A percentile compares a stretch with the other conserved stretches of the same genome.
phyloP scores from a whole-genome alignment of 371 early-diverging fungal genomes.

The Mucor circinelloides region DNA sequence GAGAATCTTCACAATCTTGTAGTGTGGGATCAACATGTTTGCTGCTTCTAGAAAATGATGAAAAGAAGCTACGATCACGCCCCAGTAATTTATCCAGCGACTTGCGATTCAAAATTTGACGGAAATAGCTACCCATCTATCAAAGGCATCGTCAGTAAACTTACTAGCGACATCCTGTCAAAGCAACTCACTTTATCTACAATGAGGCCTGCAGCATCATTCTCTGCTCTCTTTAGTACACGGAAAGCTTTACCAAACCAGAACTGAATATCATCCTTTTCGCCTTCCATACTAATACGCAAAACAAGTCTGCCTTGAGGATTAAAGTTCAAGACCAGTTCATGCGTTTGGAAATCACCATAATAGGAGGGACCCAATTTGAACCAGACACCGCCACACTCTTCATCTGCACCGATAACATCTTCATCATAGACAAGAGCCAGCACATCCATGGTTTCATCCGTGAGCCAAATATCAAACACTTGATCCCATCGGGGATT shows the following conservation, averaged over 20 bases:
- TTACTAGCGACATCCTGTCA: not conserved
- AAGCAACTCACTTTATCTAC: slow-evolving; percentile 50
- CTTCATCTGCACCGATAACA: slow-evolving; percentile 79
- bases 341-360: slow-evolving; percentile 77
- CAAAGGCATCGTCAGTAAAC: not conserved
- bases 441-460: slow-evolving; percentile 61
- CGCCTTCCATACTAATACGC: slow-evolving; percentile 88
- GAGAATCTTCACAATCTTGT: slow-evolving; percentile 76
- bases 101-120: slow-evolving; percentile 57
- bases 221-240: slow-evolving; percentile 71
- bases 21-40: slow-evolving; percentile 49
- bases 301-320: slow-evolving; percentile 84
- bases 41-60: slow-evolving; percentile 36
- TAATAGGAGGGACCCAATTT: slow-evolving; percentile 63
- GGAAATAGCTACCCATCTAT: slow-evolving; percentile 62
- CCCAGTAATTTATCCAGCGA: slow-evolving; percentile 44
- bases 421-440: slow-evolving; percentile 79
- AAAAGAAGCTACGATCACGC: slow-evolving; percentile 48
- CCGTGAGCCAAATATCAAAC: slow-evolving; percentile 72
- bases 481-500: slow-evolving; percentile 94
- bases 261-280: slow-evolving; percentile 91
- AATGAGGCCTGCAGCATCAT: slow-evolving; percentile 71
- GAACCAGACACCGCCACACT: slow-evolving; percentile 73
- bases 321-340: slow-evolving; percentile 81
- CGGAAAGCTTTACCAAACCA: slow-evolving; percentile 88